These are phyloP conservation scores for Amylocarpus encephaloides DNA, from an alignment of 2,329 filamentous ascomycete genomes.

Conservation along the genomic window DNA sequence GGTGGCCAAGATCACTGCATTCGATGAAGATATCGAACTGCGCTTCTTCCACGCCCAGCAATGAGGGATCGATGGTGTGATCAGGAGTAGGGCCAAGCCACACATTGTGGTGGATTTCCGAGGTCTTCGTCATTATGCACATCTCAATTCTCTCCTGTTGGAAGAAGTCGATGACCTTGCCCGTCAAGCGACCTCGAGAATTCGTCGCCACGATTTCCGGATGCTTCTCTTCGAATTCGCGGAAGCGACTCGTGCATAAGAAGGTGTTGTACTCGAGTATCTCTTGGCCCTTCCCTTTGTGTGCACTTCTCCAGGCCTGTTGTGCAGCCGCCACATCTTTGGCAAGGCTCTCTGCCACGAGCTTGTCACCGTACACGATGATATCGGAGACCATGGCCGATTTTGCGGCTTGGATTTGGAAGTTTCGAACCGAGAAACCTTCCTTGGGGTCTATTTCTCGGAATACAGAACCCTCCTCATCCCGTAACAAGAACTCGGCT, in stretches of 20 bases:
- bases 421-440: slow-evolving; percentile 93
- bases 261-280: slow-evolving; percentile 79
- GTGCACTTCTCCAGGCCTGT: slow-evolving; percentile 62
- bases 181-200: slow-evolving; percentile 63
- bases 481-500: slow-evolving; percentile 64
- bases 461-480: slow-evolving; percentile 47
- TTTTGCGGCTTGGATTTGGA: slow-evolving; percentile 92
- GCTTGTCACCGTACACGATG: slow-evolving; percentile 74
- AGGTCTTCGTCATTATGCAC: slow-evolving; percentile 84
- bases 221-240: slow-evolving; percentile 63
- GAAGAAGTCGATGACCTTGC: slow-evolving; percentile 79
- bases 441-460: slow-evolving; percentile 78
- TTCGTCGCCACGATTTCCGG: slow-evolving; percentile 70
- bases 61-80: slow-evolving; percentile 38
- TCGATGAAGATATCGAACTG: slow-evolving; percentile 82
- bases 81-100: slow-evolving; percentile 87
- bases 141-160: slow-evolving; percentile 87
- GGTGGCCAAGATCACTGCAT: slow-evolving; percentile 74
- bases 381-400: slow-evolving; percentile 84
- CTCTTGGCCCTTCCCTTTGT: slow-evolving; percentile 48
- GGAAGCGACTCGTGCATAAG: slow-evolving; percentile 58
- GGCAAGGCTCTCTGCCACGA: slow-evolving; percentile 54
- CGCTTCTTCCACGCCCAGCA: slow-evolving; percentile 41
- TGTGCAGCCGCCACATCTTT: slow-evolving; percentile 73
- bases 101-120: slow-evolving; percentile 83